These are phyloP conservation scores for Phytophthora cajani DNA, from an alignment of 352 stramenopile species.

Conservation along the genomic window DNA sequence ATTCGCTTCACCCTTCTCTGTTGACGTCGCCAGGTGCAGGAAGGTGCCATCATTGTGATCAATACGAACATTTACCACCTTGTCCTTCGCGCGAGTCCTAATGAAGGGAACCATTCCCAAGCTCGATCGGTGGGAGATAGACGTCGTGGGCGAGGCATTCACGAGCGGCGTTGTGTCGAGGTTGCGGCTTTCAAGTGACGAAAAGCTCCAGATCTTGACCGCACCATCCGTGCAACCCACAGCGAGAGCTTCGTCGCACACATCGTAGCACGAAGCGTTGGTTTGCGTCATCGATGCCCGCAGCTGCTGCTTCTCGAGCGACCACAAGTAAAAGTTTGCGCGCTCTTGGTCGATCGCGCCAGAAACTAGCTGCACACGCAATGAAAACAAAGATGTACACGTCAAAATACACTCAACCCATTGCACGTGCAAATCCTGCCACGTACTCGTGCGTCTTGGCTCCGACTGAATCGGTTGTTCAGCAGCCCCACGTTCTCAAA, in stretches of 20 bases:
- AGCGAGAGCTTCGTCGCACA: conserved; percentile 81
- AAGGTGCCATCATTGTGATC: conserved; percentile 85
- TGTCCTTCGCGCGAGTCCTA: conserved; percentile 78
- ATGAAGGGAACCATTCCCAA: conserved; percentile 88
- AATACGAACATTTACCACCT: conserved; percentile 80
- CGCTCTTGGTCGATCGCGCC: conserved; percentile 74
- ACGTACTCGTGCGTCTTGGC: conserved; percentile 69
- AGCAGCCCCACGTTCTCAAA: conserved; percentile 79
- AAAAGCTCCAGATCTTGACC: conserved; percentile 87
- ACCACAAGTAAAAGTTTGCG: conserved; percentile 89
- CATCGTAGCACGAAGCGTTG: conserved; percentile 78
- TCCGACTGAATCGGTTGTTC: conserved; percentile 68
- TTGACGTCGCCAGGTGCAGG: conserved; percentile 82
- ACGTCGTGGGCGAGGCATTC: conserved; percentile 64
- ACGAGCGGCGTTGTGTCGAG: conserved; percentile 54
- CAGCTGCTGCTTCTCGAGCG: conserved; percentile 70
- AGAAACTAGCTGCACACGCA: conserved; percentile 62
- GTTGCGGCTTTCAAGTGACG: conserved; percentile 60
- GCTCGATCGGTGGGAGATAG: conserved; percentile 79
- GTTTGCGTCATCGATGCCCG: conserved; percentile 71
- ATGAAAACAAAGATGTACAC: conserved; percentile 10
- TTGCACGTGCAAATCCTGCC: neutral
- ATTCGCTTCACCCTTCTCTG: conserved; percentile 87
- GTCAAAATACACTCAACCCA: conserved; percentile 2
- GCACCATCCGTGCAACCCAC: conserved; percentile 79